A percentile compares a stretch with the other conserved stretches of the same genome.
These are phyloP conservation scores for Tricladium varicosporioides DNA, from an alignment of 2,329 filamentous ascomycete species.

Conservation along the genomic window DNA sequence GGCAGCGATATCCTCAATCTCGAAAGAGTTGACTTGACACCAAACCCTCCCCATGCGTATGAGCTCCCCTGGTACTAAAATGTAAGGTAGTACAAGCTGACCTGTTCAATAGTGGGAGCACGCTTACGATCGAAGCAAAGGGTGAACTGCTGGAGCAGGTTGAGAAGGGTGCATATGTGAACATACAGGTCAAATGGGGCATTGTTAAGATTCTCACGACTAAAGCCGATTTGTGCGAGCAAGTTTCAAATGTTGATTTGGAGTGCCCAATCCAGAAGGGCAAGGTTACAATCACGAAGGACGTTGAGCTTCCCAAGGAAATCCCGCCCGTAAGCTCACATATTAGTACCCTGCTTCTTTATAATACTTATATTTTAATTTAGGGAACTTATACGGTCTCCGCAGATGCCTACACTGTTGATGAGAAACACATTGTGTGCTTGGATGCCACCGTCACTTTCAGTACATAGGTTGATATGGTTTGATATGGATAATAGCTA, in stretches of 20 bases:
- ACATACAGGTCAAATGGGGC: constrained; percentile 88
- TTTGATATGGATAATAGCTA: background rate
- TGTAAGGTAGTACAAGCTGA: constrained; percentile 21
- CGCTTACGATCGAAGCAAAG: constrained; percentile 73
- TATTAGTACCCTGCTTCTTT: constrained; percentile 23
- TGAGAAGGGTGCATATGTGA: constrained; percentile 75
- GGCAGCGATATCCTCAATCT: constrained; percentile 70
- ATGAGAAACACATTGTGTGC: constrained; percentile 79
- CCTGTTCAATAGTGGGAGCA: constrained; percentile 60
- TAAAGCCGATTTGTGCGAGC: constrained; percentile 81
- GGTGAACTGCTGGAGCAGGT: constrained; percentile 74
- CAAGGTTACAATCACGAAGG: constrained; percentile 69
- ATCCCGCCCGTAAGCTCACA: constrained; percentile 74
- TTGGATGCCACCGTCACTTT: constrained; percentile 74
- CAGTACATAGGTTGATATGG: constrained; percentile 3
- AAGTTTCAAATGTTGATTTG: constrained; percentile 83
- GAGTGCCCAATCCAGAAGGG: constrained; percentile 86
- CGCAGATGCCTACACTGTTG: constrained; percentile 77
- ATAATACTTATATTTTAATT: background rate
- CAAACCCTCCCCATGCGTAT: constrained; percentile 86
- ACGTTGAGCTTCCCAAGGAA: constrained; percentile 78
- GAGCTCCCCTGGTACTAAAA: constrained; percentile 36
- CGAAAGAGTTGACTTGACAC: constrained; percentile 73
- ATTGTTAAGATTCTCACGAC: constrained; percentile 85
- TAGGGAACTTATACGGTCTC: constrained; percentile 88